Evolutionary conservation across 768 basidiomycete genomes (phyloP), one percentile per base, ranked within the genome.

Genomic region (Cystobasidium ongulense): DNA sequence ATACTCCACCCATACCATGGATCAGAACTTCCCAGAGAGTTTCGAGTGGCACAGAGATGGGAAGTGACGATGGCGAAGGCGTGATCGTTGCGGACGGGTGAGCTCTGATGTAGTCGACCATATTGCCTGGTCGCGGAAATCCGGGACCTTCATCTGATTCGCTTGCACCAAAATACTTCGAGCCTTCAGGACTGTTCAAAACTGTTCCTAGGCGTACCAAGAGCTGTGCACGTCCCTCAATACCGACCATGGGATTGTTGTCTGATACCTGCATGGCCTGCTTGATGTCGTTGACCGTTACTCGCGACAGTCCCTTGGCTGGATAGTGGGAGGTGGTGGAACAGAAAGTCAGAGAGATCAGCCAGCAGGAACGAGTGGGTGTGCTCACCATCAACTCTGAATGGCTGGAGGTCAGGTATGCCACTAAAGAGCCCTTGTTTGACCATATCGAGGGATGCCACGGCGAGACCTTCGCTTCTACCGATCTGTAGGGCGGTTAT

Each of bases 401-500:
- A 85, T 29, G 88, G 88, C 77, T 92, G 86, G 0, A 81, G 79
- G 3, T 78, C 78, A 72, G 52, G 33, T 27, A 86, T 83, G 31
- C 87, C 85, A 17, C 90, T 92, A 82, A 98, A 98, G 59, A 92
- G 81, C 0, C 95, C 95, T 1, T 83, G 81, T 65, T 85, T 81
- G 75, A 96, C 98, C 92, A 97, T 96, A 79, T 90, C 87, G 52
- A 92, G 82, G 78, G 90, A 92, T 0, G 92, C 95, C 4, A 97
- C 88, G 0, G 88, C 95, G 5, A 99, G 82, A 0, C 95, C 83
- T 71, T 83, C 83, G 61, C 80, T 81, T 66, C 95, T 79, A 88
- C 90, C 4, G 86, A 93, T 77, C 89, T 85, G 64, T 77, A 76
- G 80, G 1, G 63, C 3, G 23, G 31, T 8, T 15, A 33, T n/a